phyloP scores from a whole-genome alignment of 805 yeast species.

The Metschnikowia gruessii region DNA sequence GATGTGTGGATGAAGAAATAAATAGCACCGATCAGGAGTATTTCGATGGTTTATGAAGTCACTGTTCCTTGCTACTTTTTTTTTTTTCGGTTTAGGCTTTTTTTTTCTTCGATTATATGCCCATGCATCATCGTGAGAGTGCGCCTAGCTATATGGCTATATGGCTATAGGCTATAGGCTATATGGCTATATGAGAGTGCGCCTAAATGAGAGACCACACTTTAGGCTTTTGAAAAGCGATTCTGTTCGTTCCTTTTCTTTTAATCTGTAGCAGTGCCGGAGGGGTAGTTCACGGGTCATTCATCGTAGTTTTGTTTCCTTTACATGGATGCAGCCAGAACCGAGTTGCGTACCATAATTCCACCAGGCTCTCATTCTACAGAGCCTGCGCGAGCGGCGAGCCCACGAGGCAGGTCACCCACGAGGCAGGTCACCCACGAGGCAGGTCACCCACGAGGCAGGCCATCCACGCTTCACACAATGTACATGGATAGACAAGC shows the following conservation, averaged over 20 bases:
- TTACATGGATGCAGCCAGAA: too few species aligned
- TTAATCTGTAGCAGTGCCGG: too few species aligned
- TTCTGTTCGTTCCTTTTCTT: too few species aligned
- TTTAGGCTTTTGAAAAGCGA: too few species aligned
- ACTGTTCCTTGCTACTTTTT: background rate
- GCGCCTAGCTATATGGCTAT: conserved; percentile 6
- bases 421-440: background rate
- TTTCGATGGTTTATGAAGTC: background rate
- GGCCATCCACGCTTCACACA: background rate
- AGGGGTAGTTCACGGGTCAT: too few species aligned
- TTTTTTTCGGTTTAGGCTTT: background rate
- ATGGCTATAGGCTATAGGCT: too few species aligned
- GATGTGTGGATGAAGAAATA: background rate
- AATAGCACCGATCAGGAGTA: background rate
- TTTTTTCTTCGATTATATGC: conserved; percentile 6
- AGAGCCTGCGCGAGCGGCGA: background rate
- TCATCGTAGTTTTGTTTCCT: too few species aligned
- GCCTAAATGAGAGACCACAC: too few species aligned
- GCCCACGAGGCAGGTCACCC: background rate
- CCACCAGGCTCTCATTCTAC: background rate
- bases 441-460: background rate
- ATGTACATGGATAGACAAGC: background rate
- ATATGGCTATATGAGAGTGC: background rate
- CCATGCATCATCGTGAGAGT: conserved; percentile 7
- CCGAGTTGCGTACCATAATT: background rate